Evolutionary conservation across 1,284 basidiomycete species (phyloP), one percentile per base, ranked within the genome.

Genomic region (Thecaphora thlaspeos): DNA sequence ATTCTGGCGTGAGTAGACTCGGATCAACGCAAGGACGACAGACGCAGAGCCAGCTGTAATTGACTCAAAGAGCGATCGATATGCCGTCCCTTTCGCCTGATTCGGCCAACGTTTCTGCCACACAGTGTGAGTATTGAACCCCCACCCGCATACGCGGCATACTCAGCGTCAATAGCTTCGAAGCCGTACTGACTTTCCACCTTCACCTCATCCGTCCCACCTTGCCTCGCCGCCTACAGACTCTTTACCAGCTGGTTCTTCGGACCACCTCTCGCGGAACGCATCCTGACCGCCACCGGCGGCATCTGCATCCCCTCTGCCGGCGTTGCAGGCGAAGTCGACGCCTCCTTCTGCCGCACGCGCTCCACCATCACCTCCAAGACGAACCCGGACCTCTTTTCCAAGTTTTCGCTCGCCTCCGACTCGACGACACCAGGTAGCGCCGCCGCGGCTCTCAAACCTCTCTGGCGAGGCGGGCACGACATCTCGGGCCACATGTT

Each of bases 401-500:
- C 51, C 4, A 36, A 32, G 22, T 38, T 54, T 8, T 41, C 52
- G 17, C 34, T 36, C 18, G 15, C 32, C 26, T 28, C 26, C 7
- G 5, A 5, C 26, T 28, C 26, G 26, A 7, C 26, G 26, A n/a
- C n/a, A n/a, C n/a, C n/a, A n/a, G n/a, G n/a, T n/a, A 39, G 45
- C 2, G 34, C 41, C 8, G 15, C 24, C 10, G 52, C 55, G 39
- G 43, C 40, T 32, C 51, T 61, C 48, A 30, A 53, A 2, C 41
- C 63, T 12, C 48, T 70, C 21, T 78, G 90, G 66, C 84, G 84
- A 71, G 86, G 84, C 56, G 93, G 93, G 0, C 91, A 95, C 77
- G 94, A 98, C 73, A 85, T 97, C 14, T 93, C 90, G 0, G 93
- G 93, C 2, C 94, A 98, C 76, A 84, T 91, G 23, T 97, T 96